Percentiles rank a stretch among this genome's conserved stretches.
phyloP scores from a whole-genome alignment of 305 asterid species.

The Stenogyne calaminthoides region DNA sequence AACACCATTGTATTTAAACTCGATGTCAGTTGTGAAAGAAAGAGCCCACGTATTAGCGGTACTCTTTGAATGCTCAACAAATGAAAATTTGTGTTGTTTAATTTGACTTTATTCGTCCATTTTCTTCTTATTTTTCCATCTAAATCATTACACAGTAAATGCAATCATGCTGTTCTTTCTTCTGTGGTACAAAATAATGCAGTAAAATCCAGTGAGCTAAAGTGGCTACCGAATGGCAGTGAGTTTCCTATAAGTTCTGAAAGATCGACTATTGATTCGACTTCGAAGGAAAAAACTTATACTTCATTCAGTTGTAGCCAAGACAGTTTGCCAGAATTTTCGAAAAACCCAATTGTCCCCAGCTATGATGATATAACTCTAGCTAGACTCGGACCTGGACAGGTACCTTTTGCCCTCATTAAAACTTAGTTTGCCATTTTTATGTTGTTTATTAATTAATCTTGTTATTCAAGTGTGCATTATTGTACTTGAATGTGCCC shows the following conservation, averaged over 20 bases:
- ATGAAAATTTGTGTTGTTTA: neutral
- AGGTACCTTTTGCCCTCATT: slow-evolving; percentile 44
- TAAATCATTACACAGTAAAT: slow-evolving; percentile 6
- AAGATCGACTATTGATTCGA: slow-evolving; percentile 39
- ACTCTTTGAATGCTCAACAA: slow-evolving; percentile 13
- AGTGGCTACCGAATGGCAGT: slow-evolving; percentile 89
- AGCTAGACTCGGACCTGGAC: slow-evolving; percentile 87
- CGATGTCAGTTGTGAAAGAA: slow-evolving; percentile 60
- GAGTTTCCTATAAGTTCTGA: slow-evolving; percentile 52
- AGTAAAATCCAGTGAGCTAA: slow-evolving; percentile 70
- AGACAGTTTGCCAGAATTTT: slow-evolving; percentile 60
- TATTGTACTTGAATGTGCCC: neutral
- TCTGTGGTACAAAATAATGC: slow-evolving; percentile 31
- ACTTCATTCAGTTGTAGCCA: slow-evolving; percentile 83
- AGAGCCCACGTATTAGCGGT: slow-evolving; percentile 61
- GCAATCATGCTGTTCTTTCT: neutral
- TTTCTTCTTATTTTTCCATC: neutral
- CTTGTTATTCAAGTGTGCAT: slow-evolving; percentile 16
- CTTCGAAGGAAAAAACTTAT: slow-evolving; percentile 59
- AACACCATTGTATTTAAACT: slow-evolving; percentile 90
- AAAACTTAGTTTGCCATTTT: neutral
- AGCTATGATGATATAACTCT: slow-evolving; percentile 59
- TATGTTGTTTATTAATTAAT: neutral
- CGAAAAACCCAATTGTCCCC: slow-evolving; percentile 54
- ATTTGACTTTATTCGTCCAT: neutral